Base-by-base conservation (phyloP, 2,329 filamentous ascomycete species). In the Leptoxyphium fumago region DNA sequence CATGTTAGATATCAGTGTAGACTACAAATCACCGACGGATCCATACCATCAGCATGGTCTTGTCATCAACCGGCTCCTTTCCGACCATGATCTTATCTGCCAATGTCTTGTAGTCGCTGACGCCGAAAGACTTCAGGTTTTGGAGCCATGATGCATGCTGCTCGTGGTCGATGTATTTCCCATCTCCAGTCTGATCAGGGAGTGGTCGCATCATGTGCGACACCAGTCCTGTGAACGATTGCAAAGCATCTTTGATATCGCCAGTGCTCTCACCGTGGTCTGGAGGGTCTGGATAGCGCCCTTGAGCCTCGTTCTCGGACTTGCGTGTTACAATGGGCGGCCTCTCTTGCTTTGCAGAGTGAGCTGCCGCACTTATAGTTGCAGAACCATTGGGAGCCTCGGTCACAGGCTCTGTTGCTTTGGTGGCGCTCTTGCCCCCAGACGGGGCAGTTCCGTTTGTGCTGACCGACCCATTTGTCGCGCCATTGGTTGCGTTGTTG, bases 171-270 rank as follows among this genome's bases (percentile, higher is more conserved):
- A 26, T 32, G 26, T 43, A 43, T 10, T 21, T 41, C 9, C 39
- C 39, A 29, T 41, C 21, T 2, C 39, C 39, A 29, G 18, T 41
- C 39, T 41, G 39, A 21, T 41, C n/a, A 14, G 39, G 39, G 8
- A 41, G 58, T 56, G 14, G 55, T 47, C 32, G 32, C 32, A 36
- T 36, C 32, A 36, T 36, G 9, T 36, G 32, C 32, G 32, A 36
- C 13, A 36, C 32, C 3, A 36, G 32, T 13, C 32, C 32, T 36
- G 32, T 36, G 9, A 36, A 36, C 13, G 32, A 36, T 5, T 36
- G 13, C 32, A 36, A 9, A 36, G 32, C 32, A 13, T 36, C 32
- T 15, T 36, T 36, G 32, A 36, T 36, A 9, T 36, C 32, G 3
- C 15, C 15, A 5, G 32, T 36, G 32, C 32, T 36, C 32, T 36